phyloP scores from a whole-genome alignment of 2,329 filamentous ascomycete genomes.

The Drechslerella dactyloides region DNA sequence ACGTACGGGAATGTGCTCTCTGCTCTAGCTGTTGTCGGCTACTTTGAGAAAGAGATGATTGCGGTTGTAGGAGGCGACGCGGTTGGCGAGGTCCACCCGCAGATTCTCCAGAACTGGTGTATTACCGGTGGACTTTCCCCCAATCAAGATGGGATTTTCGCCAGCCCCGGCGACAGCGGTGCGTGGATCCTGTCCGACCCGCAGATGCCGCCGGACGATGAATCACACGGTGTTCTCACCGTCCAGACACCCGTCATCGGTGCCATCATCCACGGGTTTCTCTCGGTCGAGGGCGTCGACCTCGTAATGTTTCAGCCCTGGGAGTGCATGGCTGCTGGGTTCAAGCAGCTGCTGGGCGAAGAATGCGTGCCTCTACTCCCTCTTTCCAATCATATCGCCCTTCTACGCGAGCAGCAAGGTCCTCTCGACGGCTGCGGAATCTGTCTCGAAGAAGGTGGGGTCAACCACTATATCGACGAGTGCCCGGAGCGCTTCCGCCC shows the following conservation, averaged over 20 bases:
- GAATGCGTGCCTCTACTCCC: conserved; percentile 35
- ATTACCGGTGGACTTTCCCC: conserved; percentile 16
- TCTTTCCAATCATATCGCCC: conserved; percentile 20
- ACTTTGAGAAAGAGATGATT: conserved; percentile 27
- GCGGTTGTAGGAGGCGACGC: conserved; percentile 9
- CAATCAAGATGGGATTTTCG: conserved; percentile 23
- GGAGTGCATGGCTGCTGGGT: conserved; percentile 32
- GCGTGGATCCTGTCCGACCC: conserved; percentile 40
- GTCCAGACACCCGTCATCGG: conserved; percentile 32
- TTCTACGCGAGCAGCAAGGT: conserved; percentile 22
- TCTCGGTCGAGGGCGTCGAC: conserved; percentile 42
- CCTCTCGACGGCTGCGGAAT: conserved; percentile 23
- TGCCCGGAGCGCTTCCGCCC: conserved; percentile 39
- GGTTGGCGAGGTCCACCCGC: conserved; percentile 16
- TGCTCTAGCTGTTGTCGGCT: conserved; percentile 22
- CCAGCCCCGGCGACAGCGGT: conserved; percentile 35
- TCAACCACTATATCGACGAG: conserved; percentile 27
- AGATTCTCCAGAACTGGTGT: conserved; percentile 40
- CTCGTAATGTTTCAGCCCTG: conserved; percentile 43
- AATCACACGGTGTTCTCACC: background rate
- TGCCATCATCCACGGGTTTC: conserved; percentile 30
- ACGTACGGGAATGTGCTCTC: conserved; percentile 34
- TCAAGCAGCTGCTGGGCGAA: conserved; percentile 29
- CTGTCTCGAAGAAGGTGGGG: conserved; percentile 14
- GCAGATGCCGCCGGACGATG: background rate